Conservation (phyloP, 169 alveolate genomes). For the Eimeria acervulina region DNA sequence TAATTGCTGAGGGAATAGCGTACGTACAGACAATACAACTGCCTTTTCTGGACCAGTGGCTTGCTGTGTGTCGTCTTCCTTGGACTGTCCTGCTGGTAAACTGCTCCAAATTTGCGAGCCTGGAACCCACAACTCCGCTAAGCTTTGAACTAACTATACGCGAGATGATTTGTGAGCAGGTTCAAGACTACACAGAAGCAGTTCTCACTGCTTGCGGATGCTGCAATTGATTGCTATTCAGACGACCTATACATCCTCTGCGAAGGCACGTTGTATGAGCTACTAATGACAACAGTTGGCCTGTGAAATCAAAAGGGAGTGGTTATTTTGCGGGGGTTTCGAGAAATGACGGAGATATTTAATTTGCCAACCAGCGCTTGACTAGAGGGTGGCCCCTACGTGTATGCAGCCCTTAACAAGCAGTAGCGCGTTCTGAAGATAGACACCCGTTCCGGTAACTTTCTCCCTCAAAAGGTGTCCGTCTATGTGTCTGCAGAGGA, state of each 20-base stretch:
- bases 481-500: neutral
- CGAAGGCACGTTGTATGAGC: conserved; percentile 50
- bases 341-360: neutral
- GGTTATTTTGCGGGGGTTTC: neutral
- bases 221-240: neutral
- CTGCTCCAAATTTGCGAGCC: neutral
- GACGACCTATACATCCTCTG: conserved; percentile 39
- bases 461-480: neutral
- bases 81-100: neutral
- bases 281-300: neutral
- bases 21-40: neutral
- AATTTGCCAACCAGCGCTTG: neutral
- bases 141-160: neutral
- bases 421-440: neutral
- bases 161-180: conserved; percentile 54
- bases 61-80: neutral
- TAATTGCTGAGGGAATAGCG: neutral
- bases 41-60: neutral
- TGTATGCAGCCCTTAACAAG: neutral
- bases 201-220: neutral
- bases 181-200: neutral
- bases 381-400: neutral
- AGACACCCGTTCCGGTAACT: neutral
- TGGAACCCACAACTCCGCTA: neutral
- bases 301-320: neutral